Evolutionary conservation across 768 basidiomycete genomes (phyloP), one percentile per base, ranked within the genome.

Genomic region (Plicaturopsis crispa): DNA sequence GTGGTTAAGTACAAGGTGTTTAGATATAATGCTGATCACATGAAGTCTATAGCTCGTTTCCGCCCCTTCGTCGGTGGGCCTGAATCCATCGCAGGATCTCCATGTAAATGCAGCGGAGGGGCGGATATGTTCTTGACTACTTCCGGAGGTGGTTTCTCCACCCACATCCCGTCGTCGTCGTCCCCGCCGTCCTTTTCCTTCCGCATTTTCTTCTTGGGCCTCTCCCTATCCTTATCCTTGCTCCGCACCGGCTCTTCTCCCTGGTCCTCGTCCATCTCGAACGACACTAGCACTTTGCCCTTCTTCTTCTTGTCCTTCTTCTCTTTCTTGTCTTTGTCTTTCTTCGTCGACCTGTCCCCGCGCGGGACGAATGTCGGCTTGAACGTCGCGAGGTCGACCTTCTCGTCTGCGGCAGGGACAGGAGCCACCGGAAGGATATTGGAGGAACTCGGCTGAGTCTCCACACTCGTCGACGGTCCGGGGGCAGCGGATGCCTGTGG

Each of bases 361-460:
- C 78, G 72, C 5, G 80, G 78, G 6, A 88, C 76, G 54, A 97
- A 98, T 0, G 80, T 86, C 1, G 93, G 93, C 50, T 82, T 87
- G 70, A 94, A 97, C 0, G 80, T 78, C n/a, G 69, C 60, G 19
- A 79, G 46, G 52, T 91, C 83, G 6, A 73, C 51, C 17, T 53
- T 55, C 16, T 51, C 38, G 5, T 43, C 35, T 23, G 41, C 40
- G 12, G 33, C 22, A 14, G 14, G 14, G 4, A 31, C 26, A 13
- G 39, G 26, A n/a, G 14, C 28, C 12, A 33, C 26, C 14, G 26
- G 26, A 28, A 28, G 8, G 14, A 8, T 28, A 28, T 8, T 28
- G 8, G 8, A 8, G 10, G 26, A 28, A 8, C 10, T 14, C 10
- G 26, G 26, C 14, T 8, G 14, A 8, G 26, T 14, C 26, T 28